These are phyloP conservation scores for Leccinellum rugosiceps DNA, from an alignment of 768 basidiomycete genomes.

Conservation along the genomic window DNA sequence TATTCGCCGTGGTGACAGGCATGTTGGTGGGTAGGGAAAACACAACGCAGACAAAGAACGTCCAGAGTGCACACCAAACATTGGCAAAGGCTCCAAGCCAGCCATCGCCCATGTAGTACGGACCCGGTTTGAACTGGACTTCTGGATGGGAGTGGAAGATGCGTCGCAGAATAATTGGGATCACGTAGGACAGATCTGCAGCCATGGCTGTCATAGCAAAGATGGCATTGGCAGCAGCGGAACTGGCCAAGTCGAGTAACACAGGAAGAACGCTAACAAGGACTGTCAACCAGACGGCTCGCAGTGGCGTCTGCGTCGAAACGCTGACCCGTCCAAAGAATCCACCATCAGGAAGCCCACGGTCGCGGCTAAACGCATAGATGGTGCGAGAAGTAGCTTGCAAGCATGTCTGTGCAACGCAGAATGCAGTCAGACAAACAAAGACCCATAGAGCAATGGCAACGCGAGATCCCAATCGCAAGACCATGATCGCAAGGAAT, in stretches of 20 bases:
- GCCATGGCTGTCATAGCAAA: slow-evolving; percentile 56
- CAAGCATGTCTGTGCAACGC: slow-evolving; percentile 46
- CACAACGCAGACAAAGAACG: slow-evolving; percentile 43
- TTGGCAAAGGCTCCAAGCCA: slow-evolving; percentile 44
- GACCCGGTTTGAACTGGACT: slow-evolving; percentile 56
- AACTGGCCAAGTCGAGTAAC: slow-evolving; percentile 49
- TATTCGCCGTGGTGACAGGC: slow-evolving; percentile 46
- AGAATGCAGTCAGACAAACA: slow-evolving; percentile 63
- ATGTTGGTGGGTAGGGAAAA: slow-evolving; percentile 49
- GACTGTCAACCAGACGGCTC: slow-evolving; percentile 53
- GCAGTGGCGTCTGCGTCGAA: slow-evolving; percentile 51
- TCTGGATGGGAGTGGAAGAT: slow-evolving; percentile 53
- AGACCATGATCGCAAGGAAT: slow-evolving; percentile 55
- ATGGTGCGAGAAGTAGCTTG: slow-evolving; percentile 59
- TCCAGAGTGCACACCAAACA: slow-evolving; percentile 44
- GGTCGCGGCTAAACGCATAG: slow-evolving; percentile 57
- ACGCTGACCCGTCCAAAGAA: slow-evolving; percentile 49
- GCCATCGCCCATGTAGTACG: slow-evolving; percentile 58
- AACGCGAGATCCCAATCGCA: slow-evolving; percentile 49
- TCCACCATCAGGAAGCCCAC: slow-evolving; percentile 54
- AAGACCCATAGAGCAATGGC: slow-evolving; percentile 55
- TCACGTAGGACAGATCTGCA: slow-evolving; percentile 52
- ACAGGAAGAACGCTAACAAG: slow-evolving; percentile 41
- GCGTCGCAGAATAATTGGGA: slow-evolving; percentile 53
- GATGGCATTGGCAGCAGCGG: slow-evolving; percentile 52